A percentile compares a stretch with the other conserved stretches of the same genome.
Evolutionary conservation across 2,329 filamentous ascomycete species (phyloP).

Genomic region (Ophiostoma pallidulum): DNA sequence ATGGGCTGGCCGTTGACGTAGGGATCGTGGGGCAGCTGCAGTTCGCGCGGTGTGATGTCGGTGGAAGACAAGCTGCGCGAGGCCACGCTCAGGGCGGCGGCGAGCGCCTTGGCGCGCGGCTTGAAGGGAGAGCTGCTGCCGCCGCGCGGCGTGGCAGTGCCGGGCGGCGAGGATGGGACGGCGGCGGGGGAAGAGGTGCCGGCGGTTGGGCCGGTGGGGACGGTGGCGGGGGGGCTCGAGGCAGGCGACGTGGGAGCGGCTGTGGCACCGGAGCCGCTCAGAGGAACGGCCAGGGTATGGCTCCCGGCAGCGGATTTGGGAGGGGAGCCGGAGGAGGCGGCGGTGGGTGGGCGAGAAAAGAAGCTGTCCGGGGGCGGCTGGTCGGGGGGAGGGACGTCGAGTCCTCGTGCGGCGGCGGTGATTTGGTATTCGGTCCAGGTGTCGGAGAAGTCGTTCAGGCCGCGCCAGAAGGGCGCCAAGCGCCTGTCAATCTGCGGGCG

Average conservation of each 20-base stretch:
- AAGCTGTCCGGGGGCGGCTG: conserved; percentile 65
- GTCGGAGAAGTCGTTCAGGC: conserved; percentile 77
- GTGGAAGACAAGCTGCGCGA: conserved; percentile 63
- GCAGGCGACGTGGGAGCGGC: too few species aligned
- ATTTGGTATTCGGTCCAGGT: conserved; percentile 93
- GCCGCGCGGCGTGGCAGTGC: conserved; percentile 30
- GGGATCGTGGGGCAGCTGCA: conserved; percentile 70
- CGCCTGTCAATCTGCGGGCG: conserved; percentile 71
- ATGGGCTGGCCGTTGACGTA: conserved; percentile 91
- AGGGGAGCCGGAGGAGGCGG: conserved; percentile 31
- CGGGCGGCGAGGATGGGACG: conserved; percentile 53
- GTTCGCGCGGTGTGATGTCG: conserved; percentile 67
- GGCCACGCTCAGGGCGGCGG: conserved; percentile 64
- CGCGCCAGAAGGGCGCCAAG: conserved; percentile 91
- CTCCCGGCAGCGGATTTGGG: conserved; percentile 1
- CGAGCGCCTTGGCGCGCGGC: conserved; percentile 79
- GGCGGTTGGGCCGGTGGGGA: conserved; percentile 38
- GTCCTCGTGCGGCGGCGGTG: conserved; percentile 77
- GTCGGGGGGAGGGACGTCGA: conserved; percentile 76
- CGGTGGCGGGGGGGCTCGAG: not conserved
- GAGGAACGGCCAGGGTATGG: conserved; percentile 57
- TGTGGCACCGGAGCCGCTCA: not conserved
- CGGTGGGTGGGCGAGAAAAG: conserved; percentile 36
- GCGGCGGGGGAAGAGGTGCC: conserved; percentile 68
- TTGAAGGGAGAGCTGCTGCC: conserved; percentile 57